These are phyloP conservation scores for Mrakia gelida DNA, from an alignment of 768 basidiomycete genomes.

Conservation along the genomic window DNA sequence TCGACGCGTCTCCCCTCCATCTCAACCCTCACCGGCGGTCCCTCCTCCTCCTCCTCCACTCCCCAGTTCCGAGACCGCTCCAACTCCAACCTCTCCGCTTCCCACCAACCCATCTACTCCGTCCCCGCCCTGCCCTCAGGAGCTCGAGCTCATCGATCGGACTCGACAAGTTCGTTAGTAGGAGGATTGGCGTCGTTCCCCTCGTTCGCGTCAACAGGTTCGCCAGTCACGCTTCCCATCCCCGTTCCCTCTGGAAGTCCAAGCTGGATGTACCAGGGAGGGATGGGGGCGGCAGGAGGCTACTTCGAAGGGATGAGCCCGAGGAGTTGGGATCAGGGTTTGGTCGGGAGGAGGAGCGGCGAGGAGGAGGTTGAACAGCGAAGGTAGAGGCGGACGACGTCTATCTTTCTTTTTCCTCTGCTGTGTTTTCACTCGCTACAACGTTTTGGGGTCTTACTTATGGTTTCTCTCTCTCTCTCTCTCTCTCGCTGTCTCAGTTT, in stretches of 20 bases:
- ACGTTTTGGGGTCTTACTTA: no score
- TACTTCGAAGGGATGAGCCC: background rate
- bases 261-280: background rate
- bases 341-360: background rate
- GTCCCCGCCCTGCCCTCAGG: background rate
- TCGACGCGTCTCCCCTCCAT: background rate
- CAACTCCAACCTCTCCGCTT: background rate
- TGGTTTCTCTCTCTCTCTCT: no score
- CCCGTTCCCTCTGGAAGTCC: background rate
- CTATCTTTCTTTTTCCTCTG: no score
- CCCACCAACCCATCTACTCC: background rate
- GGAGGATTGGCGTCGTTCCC: background rate
- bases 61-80: background rate
- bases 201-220: background rate
- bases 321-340: background rate
- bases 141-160: background rate
- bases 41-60: background rate
- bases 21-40: slow-evolving; percentile 4
- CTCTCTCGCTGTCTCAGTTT: no score
- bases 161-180: background rate
- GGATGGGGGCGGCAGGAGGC: background rate
- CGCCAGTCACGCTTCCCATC: background rate
- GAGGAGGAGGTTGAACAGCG: background rate
- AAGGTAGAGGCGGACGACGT: background rate
- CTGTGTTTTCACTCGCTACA: no score